Conservation (phyloP, 202 grass and related monocot species). For the Elaeis oleifera region DNA sequence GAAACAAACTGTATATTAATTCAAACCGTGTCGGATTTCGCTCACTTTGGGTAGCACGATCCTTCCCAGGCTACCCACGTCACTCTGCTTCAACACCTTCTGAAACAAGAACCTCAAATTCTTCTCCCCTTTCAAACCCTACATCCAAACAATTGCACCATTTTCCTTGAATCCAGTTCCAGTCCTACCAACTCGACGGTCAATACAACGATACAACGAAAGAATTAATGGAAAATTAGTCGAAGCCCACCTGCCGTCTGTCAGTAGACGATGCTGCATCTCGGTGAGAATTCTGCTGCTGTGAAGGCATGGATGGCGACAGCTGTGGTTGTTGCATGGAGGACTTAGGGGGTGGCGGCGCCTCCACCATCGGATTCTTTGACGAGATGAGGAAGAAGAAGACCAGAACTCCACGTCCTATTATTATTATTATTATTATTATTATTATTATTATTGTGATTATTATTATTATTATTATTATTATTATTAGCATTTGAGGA, state of each 20-base stretch:
- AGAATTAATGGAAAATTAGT: neutral
- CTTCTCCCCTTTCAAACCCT: conserved; percentile 54
- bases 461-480: no score
- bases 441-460: neutral
- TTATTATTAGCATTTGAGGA: neutral
- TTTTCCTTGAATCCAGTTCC: neutral
- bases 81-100: conserved; percentile 98
- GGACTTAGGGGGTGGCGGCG: conserved; percentile 14
- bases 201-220: neutral
- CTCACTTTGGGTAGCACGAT: conserved; percentile 98
- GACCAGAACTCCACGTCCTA: conserved; percentile 38
- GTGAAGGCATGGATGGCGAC: conserved; percentile 17
- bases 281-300: conserved; percentile 17
- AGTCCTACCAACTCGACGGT: neutral
- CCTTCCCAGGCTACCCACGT: conserved; percentile 77
- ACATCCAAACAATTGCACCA: neutral
- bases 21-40: conserved; percentile 3
- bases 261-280: conserved; percentile 16
- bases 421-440: neutral
- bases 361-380: conserved; percentile 22
- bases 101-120: conserved; percentile 78
- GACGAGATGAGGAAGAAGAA: conserved; percentile 18
- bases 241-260: conserved; percentile 53
- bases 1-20: neutral
- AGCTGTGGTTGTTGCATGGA: conserved; percentile 20